Percentiles rank a stretch among this genome's conserved stretches.
phyloP scores from a whole-genome alignment of 2,329 filamentous ascomycete species.

The Pyricularia sp. region DNA sequence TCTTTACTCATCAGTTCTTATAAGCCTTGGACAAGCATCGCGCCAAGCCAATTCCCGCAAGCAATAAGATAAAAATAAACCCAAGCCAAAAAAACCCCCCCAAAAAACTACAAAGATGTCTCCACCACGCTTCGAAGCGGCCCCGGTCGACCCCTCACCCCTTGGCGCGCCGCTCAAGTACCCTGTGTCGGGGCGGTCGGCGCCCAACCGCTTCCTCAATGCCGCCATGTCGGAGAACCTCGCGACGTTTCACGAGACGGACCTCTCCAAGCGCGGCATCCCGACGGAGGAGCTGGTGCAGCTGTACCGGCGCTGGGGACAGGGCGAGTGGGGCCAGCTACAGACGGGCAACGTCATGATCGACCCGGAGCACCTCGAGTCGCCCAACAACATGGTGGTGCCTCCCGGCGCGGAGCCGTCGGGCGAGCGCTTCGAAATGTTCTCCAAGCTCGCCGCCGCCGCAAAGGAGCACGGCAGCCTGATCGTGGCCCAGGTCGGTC shows the following conservation, averaged over 20 bases:
- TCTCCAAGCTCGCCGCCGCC: slow-evolving; percentile 39
- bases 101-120: background rate
- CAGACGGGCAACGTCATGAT: slow-evolving; percentile 29
- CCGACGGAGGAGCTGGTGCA: slow-evolving; percentile 30
- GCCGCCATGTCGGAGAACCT: slow-evolving; percentile 54
- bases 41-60: background rate
- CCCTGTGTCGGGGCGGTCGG: slow-evolving; percentile 37
- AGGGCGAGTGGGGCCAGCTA: slow-evolving; percentile 28
- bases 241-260: slow-evolving; percentile 43
- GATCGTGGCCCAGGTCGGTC: slow-evolving; percentile 47
- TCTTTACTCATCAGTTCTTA: background rate
- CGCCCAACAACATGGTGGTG: slow-evolving; percentile 45
- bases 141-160: slow-evolving; percentile 14
- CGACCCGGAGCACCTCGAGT: slow-evolving; percentile 44
- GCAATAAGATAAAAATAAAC: background rate
- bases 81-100: background rate
- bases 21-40: background rate
- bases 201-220: slow-evolving; percentile 54
- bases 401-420: slow-evolving; percentile 33
- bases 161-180: slow-evolving; percentile 34
- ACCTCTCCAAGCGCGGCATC: slow-evolving; percentile 33
- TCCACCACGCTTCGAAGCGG: background rate
- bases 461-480: slow-evolving; percentile 46
- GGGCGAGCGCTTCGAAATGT: slow-evolving; percentile 48
- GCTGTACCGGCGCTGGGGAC: slow-evolving; percentile 48